Evolutionary conservation across 202 grass and related monocot species (phyloP).

Genomic region (Cymbopogon flexuosus): DNA sequence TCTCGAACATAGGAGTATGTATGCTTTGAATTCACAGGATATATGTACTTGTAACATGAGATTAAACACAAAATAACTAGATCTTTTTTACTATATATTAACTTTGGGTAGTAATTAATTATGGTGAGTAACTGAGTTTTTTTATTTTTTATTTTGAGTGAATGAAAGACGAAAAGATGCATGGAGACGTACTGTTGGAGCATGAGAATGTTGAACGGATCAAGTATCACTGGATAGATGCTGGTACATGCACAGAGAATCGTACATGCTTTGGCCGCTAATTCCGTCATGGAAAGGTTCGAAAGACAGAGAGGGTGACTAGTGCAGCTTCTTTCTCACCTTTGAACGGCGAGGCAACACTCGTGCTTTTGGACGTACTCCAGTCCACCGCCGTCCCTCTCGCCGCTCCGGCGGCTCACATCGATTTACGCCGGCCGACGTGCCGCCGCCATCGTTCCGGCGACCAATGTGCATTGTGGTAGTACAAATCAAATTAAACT

Average conservation of each 20-base stretch:
- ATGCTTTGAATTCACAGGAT: background rate
- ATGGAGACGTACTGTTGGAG: constrained; percentile 1
- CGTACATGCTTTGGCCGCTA: constrained; percentile 6
- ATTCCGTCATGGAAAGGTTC: constrained; percentile 4
- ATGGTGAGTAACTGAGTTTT: background rate
- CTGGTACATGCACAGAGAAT: constrained; percentile 1
- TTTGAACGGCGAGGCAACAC: background rate
- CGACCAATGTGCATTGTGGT: background rate
- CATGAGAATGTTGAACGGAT: constrained; percentile 47
- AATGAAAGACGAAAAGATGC: background rate
- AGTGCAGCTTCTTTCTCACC: background rate
- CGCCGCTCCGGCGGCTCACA: background rate
- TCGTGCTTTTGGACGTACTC: background rate
- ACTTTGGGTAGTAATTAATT: background rate
- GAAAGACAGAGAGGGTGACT: background rate
- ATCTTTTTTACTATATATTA: background rate
- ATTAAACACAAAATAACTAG: background rate
- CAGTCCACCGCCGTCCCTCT: background rate
- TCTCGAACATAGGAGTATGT: too few relatives aligned
- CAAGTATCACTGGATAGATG: background rate
- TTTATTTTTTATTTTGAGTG: too few relatives aligned
- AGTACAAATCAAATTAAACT: background rate
- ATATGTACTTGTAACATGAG: background rate
- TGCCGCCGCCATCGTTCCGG: background rate
- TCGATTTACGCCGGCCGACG: constrained; percentile 18